Base-by-base conservation (phyloP, 2,329 filamentous ascomycete species). In the Exophiala alcalophila region DNA sequence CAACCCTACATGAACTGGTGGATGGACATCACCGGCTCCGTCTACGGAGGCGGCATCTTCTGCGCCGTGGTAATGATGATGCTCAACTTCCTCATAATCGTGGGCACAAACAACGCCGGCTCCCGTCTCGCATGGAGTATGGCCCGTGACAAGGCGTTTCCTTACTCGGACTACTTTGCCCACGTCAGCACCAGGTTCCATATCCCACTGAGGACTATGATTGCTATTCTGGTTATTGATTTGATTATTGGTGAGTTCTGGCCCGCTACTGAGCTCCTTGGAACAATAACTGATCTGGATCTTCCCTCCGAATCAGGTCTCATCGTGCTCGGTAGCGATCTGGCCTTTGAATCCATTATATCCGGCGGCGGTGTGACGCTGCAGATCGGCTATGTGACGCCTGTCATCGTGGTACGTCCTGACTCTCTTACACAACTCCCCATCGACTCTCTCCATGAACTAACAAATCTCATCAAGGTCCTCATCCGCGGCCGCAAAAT, bases 141-240 rank as follows among this genome's bases (percentile, higher is more conserved):
- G 49, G 75, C 78, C 25, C 73, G 79, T 21, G 79, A 83, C 58
- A 72, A 75, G 26, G 78, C 78, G 2, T 78, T 79, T 2, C 79
- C 79, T 0, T 75, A 80, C 56, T 68, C 72, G 1, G 42, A 56
- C 8, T 65, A 76, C 60, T 74, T 81, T 45, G 65, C 70, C n/a
- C 61, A 57, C 12, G 77, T 83, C 52, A 72, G 75, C 58, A 65
- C 69, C 48, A 62, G 51, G 1, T 70, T 78, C 42, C 76, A 77
- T 40, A 81, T 78, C 56, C 79, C 79, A 0, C 65, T 82, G 45
- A 35, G 53, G 33, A 27, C 40, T 18, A 48, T 51, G 49, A 36
- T 48, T 27, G 49, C 45, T n/a, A 49, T 51, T 20, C 21, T 51
- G 34, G 29, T 48, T 10, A 40, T 51, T 21, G 49, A 51, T 25